Conservation (phyloP, 768 basidiomycete genomes). For the Glaciozyma martinii region DNA sequence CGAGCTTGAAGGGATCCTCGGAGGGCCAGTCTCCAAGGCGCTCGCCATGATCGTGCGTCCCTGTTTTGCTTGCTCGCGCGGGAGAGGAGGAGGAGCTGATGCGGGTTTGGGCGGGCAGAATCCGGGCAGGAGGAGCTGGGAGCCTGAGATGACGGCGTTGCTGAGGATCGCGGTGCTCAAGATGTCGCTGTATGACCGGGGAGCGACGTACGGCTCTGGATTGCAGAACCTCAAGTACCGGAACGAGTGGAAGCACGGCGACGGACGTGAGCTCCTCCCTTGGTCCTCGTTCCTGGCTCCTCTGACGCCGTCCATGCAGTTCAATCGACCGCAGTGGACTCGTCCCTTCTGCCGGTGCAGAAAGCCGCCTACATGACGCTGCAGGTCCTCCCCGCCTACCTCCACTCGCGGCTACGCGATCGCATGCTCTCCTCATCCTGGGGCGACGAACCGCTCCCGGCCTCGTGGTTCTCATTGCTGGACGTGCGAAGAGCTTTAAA, state of each 20-base stretch:
- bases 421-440: conserved; percentile 29
- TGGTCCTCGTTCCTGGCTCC: not conserved
- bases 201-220: conserved; percentile 72
- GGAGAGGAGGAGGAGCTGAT: not conserved
- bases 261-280: not conserved
- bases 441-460: conserved; percentile 32
- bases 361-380: conserved; percentile 23
- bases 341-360: conserved; percentile 4
- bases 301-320: not conserved
- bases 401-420: conserved; percentile 21
- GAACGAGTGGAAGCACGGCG: conserved; percentile 11
- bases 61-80: conserved; percentile 42
- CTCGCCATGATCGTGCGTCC: conserved; percentile 58
- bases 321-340: conserved; percentile 28
- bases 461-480: conserved; percentile 15
- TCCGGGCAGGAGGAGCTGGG: conserved; percentile 8
- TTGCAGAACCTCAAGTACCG: conserved; percentile 66
- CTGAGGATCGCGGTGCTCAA: conserved; percentile 68
- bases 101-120: not conserved
- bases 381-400: conserved; percentile 28
- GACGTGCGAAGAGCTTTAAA: conserved; percentile 7
- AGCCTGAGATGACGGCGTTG: conserved; percentile 32
- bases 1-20: conserved; percentile 70
- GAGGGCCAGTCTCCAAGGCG: conserved; percentile 69
- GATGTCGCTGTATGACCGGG: conserved; percentile 69